Percentiles rank a stretch among this genome's conserved stretches.
These are phyloP conservation scores for Coffea canephora DNA, from an alignment of 257 asterid species.

Conservation along the genomic window DNA sequence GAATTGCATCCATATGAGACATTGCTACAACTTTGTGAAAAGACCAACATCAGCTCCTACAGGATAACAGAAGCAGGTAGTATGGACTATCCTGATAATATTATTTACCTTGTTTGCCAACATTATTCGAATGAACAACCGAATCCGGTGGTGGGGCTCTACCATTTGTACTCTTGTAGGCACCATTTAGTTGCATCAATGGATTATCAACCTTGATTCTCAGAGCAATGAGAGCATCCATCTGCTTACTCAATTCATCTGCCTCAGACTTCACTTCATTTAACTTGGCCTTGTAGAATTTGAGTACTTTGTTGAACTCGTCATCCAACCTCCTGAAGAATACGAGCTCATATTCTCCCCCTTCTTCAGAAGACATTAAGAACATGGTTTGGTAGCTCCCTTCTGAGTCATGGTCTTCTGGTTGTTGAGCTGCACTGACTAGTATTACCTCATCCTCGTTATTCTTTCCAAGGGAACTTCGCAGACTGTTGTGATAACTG, in stretches of 20 bases:
- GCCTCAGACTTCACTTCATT: slow-evolving; percentile 51
- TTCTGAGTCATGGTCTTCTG: slow-evolving; percentile 29
- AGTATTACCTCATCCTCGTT: slow-evolving; percentile 69
- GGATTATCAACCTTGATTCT: slow-evolving; percentile 59
- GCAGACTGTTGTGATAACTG: slow-evolving; percentile 16
- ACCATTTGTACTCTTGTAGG: not conserved
- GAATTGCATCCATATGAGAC: slow-evolving; percentile 44
- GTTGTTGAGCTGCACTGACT: slow-evolving; percentile 34
- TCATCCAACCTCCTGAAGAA: slow-evolving; percentile 58
- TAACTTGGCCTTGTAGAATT: slow-evolving; percentile 53
- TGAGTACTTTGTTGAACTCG: slow-evolving; percentile 67
- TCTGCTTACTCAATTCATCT: slow-evolving; percentile 58
- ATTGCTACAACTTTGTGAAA: slow-evolving; percentile 24
- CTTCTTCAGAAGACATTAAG: slow-evolving; percentile 56
- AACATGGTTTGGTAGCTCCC: slow-evolving; percentile 59
- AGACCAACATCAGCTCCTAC: not conserved
- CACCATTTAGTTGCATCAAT: slow-evolving; percentile 15
- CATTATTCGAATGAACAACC: slow-evolving; percentile 33
- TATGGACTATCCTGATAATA: not conserved
- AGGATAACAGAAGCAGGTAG: not conserved
- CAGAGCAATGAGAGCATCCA: slow-evolving; percentile 86
- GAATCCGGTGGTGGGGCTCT: slow-evolving; percentile 35
- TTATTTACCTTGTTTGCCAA: slow-evolving; percentile 42
- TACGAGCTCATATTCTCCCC: slow-evolving; percentile 59
- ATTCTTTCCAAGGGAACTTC: slow-evolving; percentile 17